These are phyloP conservation scores for Marvania coccoides DNA, from an alignment of 139 green algal genomes.

Conservation along the genomic window DNA sequence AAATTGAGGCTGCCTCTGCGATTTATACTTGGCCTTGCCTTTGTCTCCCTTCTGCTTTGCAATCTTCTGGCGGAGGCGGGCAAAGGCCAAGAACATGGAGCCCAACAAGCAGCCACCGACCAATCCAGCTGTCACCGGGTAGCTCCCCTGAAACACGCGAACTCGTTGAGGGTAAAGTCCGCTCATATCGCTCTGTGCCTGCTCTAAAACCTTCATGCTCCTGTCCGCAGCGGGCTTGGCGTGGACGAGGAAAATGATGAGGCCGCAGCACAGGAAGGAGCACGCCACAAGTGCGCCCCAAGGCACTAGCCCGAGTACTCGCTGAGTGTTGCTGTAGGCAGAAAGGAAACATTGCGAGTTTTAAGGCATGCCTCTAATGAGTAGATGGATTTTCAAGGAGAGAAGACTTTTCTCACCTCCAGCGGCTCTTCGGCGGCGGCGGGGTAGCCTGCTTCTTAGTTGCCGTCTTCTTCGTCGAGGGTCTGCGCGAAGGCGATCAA, in stretches of 20 bases:
- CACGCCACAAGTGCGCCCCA: constrained; percentile 16
- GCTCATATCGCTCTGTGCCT: not conserved
- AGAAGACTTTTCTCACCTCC: not conserved
- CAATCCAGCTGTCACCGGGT: not conserved
- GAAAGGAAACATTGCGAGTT: too few relatives aligned
- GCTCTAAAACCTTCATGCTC: not conserved
- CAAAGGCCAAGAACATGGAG: not conserved
- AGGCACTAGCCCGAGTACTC: constrained; percentile 6
- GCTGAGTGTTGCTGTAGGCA: constrained; percentile 1
- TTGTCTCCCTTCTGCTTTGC: constrained; percentile 4
- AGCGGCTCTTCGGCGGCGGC: not conserved
- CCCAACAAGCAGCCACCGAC: not conserved
- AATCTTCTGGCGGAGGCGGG: constrained; percentile 12
- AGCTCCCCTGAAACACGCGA: not conserved
- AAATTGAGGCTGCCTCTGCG: too few relatives aligned
- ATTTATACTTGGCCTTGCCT: too few relatives aligned
- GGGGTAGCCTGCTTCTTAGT: constrained; percentile 6
- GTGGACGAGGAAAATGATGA: constrained; percentile 11
- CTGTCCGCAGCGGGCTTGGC: not conserved
- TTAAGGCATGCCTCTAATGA: not conserved
- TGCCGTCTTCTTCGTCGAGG: not conserved
- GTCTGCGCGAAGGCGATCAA: not conserved
- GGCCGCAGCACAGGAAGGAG: constrained; percentile 5
- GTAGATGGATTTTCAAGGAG: not conserved
- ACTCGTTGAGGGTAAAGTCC: constrained; percentile 8